A percentile compares a stretch with the other conserved stretches of the same genome.
These are phyloP conservation scores for Nemania bipapillata DNA, from an alignment of 2,329 filamentous ascomycete genomes.

Conservation along the genomic window DNA sequence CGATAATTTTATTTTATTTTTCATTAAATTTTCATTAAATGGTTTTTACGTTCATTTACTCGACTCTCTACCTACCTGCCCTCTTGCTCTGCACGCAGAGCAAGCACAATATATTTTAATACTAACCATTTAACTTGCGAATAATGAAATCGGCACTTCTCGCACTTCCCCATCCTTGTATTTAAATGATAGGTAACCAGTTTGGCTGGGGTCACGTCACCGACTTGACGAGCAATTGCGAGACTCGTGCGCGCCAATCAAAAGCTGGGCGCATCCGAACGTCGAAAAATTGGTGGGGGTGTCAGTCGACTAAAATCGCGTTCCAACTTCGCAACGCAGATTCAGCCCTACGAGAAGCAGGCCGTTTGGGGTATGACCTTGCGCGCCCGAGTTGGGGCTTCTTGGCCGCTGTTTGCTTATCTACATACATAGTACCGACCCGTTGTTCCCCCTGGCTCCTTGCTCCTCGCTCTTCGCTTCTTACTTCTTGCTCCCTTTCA, in stretches of 20 bases:
- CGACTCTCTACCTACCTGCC: not conserved
- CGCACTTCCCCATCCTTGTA: not conserved
- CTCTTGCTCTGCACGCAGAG: not conserved
- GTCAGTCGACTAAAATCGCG: conserved; percentile 34
- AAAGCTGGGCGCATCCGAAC: conserved; percentile 36
- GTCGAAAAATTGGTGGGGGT: conserved; percentile 33
- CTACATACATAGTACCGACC: not conserved
- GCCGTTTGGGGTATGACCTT: conserved; percentile 27
- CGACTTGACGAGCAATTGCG: not conserved
- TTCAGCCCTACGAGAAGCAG: conserved; percentile 38
- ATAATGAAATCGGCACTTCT: not conserved
- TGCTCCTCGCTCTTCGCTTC: not conserved
- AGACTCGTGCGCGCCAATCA: conserved; percentile 39
- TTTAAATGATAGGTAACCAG: not conserved
- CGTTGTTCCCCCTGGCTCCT: conserved; percentile 2
- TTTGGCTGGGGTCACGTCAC: conserved; percentile 6
- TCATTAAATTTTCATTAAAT: too few species aligned
- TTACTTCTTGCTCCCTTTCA: too few species aligned
- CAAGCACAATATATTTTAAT: not conserved
- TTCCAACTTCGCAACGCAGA: conserved; percentile 36
- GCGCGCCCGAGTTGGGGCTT: conserved; percentile 12
- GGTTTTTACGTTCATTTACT: too few species aligned
- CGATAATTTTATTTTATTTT: not conserved
- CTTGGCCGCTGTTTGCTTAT: conserved; percentile 21
- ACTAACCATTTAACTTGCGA: not conserved